Base-by-base conservation (phyloP, 805 yeast genomes). In the Naumovozyma dairenensis region DNA sequence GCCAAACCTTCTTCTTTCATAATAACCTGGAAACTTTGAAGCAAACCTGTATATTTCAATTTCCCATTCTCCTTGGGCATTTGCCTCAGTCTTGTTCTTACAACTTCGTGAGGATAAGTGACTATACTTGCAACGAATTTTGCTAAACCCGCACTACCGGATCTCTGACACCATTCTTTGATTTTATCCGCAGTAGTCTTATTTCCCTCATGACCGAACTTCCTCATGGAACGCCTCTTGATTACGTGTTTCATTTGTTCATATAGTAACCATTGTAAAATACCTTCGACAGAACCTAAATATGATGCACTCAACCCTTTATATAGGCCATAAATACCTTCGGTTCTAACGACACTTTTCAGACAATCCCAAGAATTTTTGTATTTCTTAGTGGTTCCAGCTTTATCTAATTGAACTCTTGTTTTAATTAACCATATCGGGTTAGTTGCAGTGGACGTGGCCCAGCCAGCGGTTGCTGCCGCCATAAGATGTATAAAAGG, bases 391-490 rank as follows among this genome's bases (percentile, higher is more conserved):
- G 71, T 69, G 33, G 57, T 62, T n/a, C 63, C 59, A 1, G 82
- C 71, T 53, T 79, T 81, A 57, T 92, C 98, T 33, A 92, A 67
- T 55, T 92, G 99, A 34, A 92, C 70, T 50, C 99, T 69, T 1
- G 99, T 92, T 61, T 92, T 92, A 39, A 92, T 78, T 39, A 92
- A 65, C 99, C 99, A 92, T 37, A 92, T 92, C 9, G 99, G 99
- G 55, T 92, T 92, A 0, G 99, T 92, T 10, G 86, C 94, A 0
- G 98, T 89, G 4, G 95, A 80, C 0, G 98, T 92, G 13, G 80
- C 89, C 53, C 89, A 66, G 4, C 99, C 98, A 0, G 99, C 99
- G 47, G 71, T 69, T 0, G 87, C 76, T 5, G 96, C 98, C 2
- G 96, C 76, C 25, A 75, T 51, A 35, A 93, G 63, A 60, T 92